These are phyloP conservation scores for Aphanoascus verrucosus DNA, from an alignment of 2,329 filamentous ascomycete genomes.

Conservation along the genomic window DNA sequence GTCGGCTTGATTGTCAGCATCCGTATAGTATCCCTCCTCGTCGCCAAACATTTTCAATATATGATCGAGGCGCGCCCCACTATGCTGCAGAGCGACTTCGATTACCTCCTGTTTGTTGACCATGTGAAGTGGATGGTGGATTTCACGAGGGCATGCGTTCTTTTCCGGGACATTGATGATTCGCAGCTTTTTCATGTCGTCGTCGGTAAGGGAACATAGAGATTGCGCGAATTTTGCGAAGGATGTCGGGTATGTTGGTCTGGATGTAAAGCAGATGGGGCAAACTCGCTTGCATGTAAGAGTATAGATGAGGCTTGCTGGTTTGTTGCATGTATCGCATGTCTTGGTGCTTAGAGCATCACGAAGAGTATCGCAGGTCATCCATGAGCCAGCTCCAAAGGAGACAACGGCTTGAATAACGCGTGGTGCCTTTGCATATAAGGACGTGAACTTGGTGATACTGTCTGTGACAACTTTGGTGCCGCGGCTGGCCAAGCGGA, in stretches of 20 bases:
- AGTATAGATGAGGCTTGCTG: constrained; percentile 26
- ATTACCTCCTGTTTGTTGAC: constrained; percentile 3
- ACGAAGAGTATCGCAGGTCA: constrained; percentile 19
- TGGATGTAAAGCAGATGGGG: constrained; percentile 20
- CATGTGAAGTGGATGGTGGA: background rate
- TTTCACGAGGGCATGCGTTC: background rate
- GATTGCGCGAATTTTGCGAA: background rate
- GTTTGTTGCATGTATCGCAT: constrained; percentile 24
- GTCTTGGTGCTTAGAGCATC: constrained; percentile 18
- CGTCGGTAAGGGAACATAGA: constrained; percentile 1
- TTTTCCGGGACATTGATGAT: constrained; percentile 2
- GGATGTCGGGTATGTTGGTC: background rate
- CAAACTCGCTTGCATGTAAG: constrained; percentile 27
- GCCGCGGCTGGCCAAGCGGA: constrained; percentile 19
- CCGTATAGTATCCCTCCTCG: background rate
- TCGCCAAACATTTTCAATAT: background rate
- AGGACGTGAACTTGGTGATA: constrained; percentile 33
- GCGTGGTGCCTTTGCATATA: constrained; percentile 33
- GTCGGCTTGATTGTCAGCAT: background rate
- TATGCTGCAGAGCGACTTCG: background rate
- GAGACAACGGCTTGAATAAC: constrained; percentile 20
- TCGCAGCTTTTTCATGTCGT: background rate
- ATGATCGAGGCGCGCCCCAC: background rate
- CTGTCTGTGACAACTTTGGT: constrained; percentile 21
- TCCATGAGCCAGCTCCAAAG: constrained; percentile 19